Base-by-base conservation (phyloP, 2,329 filamentous ascomycete species). In the Fusarium falciforme region DNA sequence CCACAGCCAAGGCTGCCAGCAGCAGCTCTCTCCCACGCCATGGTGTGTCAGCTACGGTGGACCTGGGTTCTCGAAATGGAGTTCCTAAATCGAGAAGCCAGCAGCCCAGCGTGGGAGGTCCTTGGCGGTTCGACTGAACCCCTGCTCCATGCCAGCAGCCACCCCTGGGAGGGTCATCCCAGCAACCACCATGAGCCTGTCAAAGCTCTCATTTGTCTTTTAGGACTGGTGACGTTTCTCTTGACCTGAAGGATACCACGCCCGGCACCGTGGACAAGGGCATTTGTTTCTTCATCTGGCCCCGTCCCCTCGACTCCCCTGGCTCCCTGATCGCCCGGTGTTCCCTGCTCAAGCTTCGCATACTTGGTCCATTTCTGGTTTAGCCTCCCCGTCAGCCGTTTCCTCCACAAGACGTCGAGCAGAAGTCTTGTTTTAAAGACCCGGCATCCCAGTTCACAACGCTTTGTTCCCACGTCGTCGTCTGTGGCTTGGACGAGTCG, bases 291-390 rank as follows among this genome's bases (percentile, higher is more conserved):
- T 76, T 77, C 77, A 77, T 70, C 70, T 78, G 71, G 67, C 64
- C 74, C 65, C 68, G 58, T 71, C 64, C 59, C 25, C 40, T 64
- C 69, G 52, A 67, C 66, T 68, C 70, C 72, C 77, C 75, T 77
- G 75, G 72, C 66, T 75, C 69, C 65, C 71, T 79, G 79, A 80
- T 79, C 79, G 77, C 73, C 79, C 74, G 59, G 71, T 73, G 70
- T 76, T 75, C 77, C 77, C 70, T 78, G 76, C 66, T 73, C 71
- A 79, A 77, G 69, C 77, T 78, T 78, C 78, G 78, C 78, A 79
- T 78, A 66, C 77, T 70, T 77, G 71, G 72, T 75, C 71, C 64
- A 67, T 58, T 77, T 76, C 66, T 67, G 77, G 78, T 61, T 74
- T 79, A 79, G 78, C 58, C 68, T 71, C 77, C 67, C 74, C 76